Evolutionary conservation across 2,329 filamentous ascomycete genomes (phyloP), one percentile per base, ranked within the genome.

Genomic region (Aspergillus jensenii): DNA sequence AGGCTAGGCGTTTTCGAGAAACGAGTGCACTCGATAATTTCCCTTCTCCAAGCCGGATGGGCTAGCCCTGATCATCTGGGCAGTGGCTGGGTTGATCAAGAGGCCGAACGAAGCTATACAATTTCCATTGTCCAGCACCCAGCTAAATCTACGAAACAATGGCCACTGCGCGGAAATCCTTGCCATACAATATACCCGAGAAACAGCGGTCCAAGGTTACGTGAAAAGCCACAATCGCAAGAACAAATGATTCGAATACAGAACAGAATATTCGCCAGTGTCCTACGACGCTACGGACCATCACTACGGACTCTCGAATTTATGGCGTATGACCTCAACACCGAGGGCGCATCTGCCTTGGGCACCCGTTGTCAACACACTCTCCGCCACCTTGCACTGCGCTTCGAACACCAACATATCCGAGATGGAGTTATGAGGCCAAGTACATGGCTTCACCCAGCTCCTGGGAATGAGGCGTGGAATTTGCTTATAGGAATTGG

Each of bases 401-500:
- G 70, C 23, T 74, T 74, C 55, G 68, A 68, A 40, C 72, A 75
- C 58, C 67, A 66, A 2, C 70, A 73, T 39, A 65, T 75, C 33
- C 67, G 72, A 39, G 71, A 74, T 37, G 62, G 65, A 3, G 61
- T 62, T 23, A 65, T 72, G 35, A 65, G 66, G 37, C 63, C 67
- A 6, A 65, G 56, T 7, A 67, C 68, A 33, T 74, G 73, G 73
- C 58, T 63, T 6, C 54, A 63, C 41, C 67, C 68, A 21, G 63
- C 68, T 4, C 64, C 65, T 12, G 57, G 65, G 11, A 70, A 64
- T 48, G 62, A 68, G 6, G 63, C 64, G 1, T 74, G 72, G 72
- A 73, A 74, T 45, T 50, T 63, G 5, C 62, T 74, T 12, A 66
- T 68, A 9, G 71, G 71, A 4, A 62, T 71, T 25, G 72, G 71